Evolutionary conservation across 257 asterid genomes (phyloP).

Genomic region (Sherardia arvensis): DNA sequence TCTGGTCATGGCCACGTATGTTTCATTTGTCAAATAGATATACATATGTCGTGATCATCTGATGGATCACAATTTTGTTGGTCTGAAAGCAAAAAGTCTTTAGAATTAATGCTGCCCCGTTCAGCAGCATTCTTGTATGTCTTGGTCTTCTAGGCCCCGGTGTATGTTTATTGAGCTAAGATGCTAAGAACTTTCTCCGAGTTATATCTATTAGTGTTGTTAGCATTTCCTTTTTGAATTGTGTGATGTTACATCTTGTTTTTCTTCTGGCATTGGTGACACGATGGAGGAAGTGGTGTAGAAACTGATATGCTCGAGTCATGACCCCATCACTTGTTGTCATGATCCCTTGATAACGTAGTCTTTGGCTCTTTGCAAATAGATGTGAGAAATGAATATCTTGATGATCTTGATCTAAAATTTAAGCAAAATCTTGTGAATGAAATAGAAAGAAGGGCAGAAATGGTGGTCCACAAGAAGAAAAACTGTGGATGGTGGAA

Average conservation of each 20-base stretch:
- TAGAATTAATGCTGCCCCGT: background rate
- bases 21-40: conserved; percentile 4
- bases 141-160: background rate
- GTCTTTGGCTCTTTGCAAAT: background rate
- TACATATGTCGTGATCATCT: background rate
- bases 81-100: background rate
- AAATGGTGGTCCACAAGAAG: background rate
- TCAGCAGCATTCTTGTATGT: conserved; percentile 1
- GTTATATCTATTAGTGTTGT: background rate
- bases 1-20: conserved; percentile 7
- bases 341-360: too few species aligned
- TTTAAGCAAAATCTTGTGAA: background rate
- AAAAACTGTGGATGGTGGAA: background rate
- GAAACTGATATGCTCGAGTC: too few species aligned
- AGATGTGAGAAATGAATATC: background rate
- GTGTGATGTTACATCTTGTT: background rate
- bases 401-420: background rate
- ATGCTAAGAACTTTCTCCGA: background rate
- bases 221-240: too few species aligned
- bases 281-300: too few species aligned
- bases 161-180: background rate
- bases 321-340: too few species aligned
- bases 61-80: conserved; percentile 17
- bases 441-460: background rate
- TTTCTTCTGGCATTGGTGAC: background rate